These are phyloP conservation scores for Puccinia polysora DNA, from an alignment of 1,284 basidiomycete genomes.

Conservation along the genomic window DNA sequence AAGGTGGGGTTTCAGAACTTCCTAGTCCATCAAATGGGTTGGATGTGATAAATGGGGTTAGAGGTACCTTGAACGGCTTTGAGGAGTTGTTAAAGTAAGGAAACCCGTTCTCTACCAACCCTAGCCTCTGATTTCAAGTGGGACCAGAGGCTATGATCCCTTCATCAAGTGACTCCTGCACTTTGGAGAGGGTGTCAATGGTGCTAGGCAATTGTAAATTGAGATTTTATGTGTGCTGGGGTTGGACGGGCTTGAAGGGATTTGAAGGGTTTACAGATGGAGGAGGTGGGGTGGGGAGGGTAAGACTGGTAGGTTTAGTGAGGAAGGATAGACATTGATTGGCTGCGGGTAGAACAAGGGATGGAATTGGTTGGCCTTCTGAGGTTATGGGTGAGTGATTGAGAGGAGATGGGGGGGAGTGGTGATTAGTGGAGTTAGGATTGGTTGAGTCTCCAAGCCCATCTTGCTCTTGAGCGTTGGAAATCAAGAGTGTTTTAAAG, in stretches of 20 bases:
- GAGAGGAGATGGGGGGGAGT: constrained; percentile 3
- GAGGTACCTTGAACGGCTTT: too few relatives aligned
- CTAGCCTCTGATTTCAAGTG: too few relatives aligned
- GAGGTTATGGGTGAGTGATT: not conserved
- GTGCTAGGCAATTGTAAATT: constrained; percentile 23
- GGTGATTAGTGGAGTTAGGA: not conserved
- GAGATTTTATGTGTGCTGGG: constrained; percentile 30
- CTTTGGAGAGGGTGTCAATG: not conserved
- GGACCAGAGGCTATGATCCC: not conserved
- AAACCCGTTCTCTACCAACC: too few relatives aligned
- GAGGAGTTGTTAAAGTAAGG: too few relatives aligned
- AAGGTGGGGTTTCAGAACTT: too few relatives aligned
- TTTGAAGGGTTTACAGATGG: not conserved
- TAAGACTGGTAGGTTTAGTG: not conserved
- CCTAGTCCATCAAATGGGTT: too few relatives aligned
- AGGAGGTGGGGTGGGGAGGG: not conserved
- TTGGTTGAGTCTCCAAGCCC: not conserved
- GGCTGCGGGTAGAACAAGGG: not conserved
- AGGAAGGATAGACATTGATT: not conserved
- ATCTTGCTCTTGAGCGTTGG: not conserved
- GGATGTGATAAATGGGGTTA: too few relatives aligned
- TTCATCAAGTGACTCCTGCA: not conserved
- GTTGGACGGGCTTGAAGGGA: constrained; percentile 4
- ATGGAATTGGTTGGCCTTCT: not conserved
- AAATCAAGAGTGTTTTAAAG: constrained; percentile 17